Evolutionary conservation across 2,329 filamentous ascomycete species (phyloP).

Genomic region (Blastomyces emzantsi): DNA sequence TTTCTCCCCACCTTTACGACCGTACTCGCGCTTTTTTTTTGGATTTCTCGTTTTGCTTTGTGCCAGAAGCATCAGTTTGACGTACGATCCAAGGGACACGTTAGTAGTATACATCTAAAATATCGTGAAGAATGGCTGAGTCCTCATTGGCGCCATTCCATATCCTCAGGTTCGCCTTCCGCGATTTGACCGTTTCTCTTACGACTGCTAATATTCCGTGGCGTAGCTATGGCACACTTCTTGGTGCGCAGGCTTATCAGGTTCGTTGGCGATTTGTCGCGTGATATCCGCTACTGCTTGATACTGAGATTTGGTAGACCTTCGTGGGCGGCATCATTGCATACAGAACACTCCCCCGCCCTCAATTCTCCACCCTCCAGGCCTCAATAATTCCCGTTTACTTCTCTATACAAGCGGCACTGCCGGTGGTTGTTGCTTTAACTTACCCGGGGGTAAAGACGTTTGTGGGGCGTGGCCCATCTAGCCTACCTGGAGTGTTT

Average conservation of each 20-base stretch:
- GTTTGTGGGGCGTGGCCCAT: slow-evolving; percentile 27
- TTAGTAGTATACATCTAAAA: neutral
- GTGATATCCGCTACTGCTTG: neutral
- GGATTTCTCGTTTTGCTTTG: neutral
- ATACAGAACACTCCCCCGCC: slow-evolving; percentile 65
- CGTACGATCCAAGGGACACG: neutral
- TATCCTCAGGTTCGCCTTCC: slow-evolving; percentile 16
- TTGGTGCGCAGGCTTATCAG: slow-evolving; percentile 83
- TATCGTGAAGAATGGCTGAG: slow-evolving; percentile 11
- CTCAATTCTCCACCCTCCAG: slow-evolving; percentile 75
- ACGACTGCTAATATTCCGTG: slow-evolving; percentile 12
- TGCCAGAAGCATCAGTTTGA: neutral
- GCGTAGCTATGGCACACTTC: slow-evolving; percentile 70
- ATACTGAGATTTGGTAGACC: slow-evolving; percentile 41
- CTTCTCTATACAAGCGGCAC: slow-evolving; percentile 70
- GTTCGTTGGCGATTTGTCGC: slow-evolving; percentile 36
- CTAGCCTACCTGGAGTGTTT: slow-evolving; percentile 49
- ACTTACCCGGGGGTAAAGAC: slow-evolving; percentile 63
- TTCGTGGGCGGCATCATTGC: slow-evolving; percentile 67
- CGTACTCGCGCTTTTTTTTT: too few species aligned
- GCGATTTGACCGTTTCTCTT: neutral
- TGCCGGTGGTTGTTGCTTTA: slow-evolving; percentile 63
- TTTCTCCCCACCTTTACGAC: neutral
- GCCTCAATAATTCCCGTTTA: slow-evolving; percentile 70
- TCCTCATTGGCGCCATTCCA: slow-evolving; percentile 15